These are phyloP conservation scores for Jaltomata sinuosa DNA, from an alignment of 257 asterid species.

Conservation along the genomic window DNA sequence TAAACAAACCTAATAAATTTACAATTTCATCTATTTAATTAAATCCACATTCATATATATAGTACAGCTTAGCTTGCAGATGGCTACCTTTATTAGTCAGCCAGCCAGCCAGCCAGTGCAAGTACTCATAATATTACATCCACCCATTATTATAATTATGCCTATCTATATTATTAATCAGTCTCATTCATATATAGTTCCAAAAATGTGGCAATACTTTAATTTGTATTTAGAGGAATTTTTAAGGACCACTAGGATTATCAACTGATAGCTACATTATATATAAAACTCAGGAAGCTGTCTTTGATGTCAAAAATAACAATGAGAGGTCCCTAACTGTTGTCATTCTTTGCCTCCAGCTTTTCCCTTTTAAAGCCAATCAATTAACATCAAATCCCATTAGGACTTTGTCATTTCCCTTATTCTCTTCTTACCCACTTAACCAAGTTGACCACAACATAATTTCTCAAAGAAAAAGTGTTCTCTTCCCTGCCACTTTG, in stretches of 20 bases:
- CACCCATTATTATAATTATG: background rate
- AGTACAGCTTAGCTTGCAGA: background rate
- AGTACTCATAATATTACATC: background rate
- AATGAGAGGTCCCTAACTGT: background rate
- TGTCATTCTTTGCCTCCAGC: background rate
- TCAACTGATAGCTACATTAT: background rate
- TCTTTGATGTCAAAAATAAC: background rate
- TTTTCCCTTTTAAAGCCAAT: constrained; percentile 15
- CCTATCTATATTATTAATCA: background rate
- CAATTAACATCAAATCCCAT: background rate
- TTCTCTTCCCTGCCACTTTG: background rate
- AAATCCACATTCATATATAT: background rate
- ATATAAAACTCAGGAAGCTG: background rate
- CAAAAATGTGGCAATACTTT: background rate
- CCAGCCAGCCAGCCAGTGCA: background rate
- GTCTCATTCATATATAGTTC: background rate
- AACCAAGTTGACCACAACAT: background rate
- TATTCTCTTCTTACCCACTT: background rate
- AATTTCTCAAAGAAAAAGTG: background rate
- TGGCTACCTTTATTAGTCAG: constrained; percentile 1
- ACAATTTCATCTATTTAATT: background rate
- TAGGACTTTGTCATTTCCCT: background rate
- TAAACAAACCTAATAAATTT: background rate
- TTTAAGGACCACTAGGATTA: background rate
- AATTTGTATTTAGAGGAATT: background rate